Conservation (phyloP, 352 stramenopile genomes). For the Bremia lactucae region DNA sequence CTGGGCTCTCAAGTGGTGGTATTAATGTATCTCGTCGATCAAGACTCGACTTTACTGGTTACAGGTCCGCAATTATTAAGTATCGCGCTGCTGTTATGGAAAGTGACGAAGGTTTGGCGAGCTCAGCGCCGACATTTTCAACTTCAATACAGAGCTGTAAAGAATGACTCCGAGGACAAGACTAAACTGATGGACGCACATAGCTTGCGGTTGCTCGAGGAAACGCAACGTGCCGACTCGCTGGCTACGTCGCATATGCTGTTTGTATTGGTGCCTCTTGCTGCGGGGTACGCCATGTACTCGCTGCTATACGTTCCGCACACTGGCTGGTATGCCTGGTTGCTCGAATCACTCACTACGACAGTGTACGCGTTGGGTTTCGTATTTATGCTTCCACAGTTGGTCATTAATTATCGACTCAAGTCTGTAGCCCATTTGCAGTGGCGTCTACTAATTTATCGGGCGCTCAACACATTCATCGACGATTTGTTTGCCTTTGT, state of each 20-base stretch:
- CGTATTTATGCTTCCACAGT: slow-evolving; percentile 85
- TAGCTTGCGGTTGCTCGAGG: slow-evolving; percentile 15
- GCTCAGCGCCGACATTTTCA: slow-evolving; percentile 17
- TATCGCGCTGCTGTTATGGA: slow-evolving; percentile 81
- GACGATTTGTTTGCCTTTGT: slow-evolving; percentile 89
- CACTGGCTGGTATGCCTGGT: slow-evolving; percentile 71
- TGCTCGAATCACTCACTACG: slow-evolving; percentile 80
- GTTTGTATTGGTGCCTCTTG: slow-evolving; percentile 59
- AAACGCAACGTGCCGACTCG: slow-evolving; percentile 60
- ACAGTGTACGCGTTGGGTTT: slow-evolving; percentile 87
- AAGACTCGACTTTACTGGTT: slow-evolving; percentile 91
- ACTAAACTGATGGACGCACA: slow-evolving; percentile 20
- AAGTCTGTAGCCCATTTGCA: slow-evolving; percentile 87
- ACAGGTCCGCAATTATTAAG: slow-evolving; percentile 58
- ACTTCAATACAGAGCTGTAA: background rate
- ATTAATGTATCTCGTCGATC: slow-evolving; percentile 91
- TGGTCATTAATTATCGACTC: slow-evolving; percentile 91
- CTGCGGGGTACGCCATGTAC: slow-evolving; percentile 72
- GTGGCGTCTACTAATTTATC: slow-evolving; percentile 93
- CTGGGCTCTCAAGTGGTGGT: slow-evolving; percentile 91
- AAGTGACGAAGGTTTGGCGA: slow-evolving; percentile 63
- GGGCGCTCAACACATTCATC: slow-evolving; percentile 89
- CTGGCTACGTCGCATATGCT: slow-evolving; percentile 81
- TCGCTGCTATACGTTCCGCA: slow-evolving; percentile 79
- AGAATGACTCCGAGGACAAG: slow-evolving; percentile 20